These are phyloP conservation scores for Yarrowia alimentaria DNA, from an alignment of 805 yeast species.

Conservation along the genomic window DNA sequence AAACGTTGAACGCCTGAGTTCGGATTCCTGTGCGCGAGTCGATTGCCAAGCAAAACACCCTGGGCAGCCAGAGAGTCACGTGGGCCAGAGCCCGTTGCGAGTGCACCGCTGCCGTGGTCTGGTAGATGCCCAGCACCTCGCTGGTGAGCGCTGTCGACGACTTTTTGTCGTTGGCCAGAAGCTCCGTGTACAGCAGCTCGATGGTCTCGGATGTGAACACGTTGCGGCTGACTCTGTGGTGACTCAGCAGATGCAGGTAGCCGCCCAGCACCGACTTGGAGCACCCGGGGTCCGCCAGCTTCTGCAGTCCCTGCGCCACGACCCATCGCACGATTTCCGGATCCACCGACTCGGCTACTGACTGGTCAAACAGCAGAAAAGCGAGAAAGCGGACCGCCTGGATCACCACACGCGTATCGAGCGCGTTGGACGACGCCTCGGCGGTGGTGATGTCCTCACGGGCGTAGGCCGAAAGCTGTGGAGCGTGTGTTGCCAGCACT, in stretches of 20 bases:
- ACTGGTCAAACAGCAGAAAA: conserved; percentile 8
- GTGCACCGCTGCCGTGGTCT: neutral
- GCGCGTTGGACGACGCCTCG: conserved; percentile 6
- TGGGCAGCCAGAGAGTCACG: conserved; percentile 13
- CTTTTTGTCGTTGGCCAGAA: conserved; percentile 5
- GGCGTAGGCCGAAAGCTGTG: conserved; percentile 2
- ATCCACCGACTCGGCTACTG: conserved; percentile 7
- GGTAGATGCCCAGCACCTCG: conserved; percentile 19
- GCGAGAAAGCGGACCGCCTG: conserved; percentile 13
- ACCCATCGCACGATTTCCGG: conserved; percentile 12
- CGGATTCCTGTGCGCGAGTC: conserved; percentile 4
- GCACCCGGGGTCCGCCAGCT: conserved; percentile 2
- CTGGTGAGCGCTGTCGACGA: conserved; percentile 14
- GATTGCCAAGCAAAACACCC: conserved; percentile 1
- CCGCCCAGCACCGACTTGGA: conserved; percentile 20
- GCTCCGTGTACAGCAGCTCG: conserved; percentile 12
- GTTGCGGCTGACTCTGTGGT: conserved; percentile 18
- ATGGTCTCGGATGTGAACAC: conserved; percentile 8
- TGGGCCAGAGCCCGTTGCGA: conserved; percentile 11
- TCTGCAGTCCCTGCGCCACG: conserved; percentile 6
- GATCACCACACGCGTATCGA: conserved; percentile 21
- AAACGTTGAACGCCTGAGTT: conserved; percentile 6
- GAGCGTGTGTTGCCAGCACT: neutral
- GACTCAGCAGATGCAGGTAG: conserved; percentile 23
- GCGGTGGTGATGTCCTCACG: conserved; percentile 14